phyloP scores from a whole-genome alignment of 1,284 basidiomycete species.

The Porogramme epimiltina region DNA sequence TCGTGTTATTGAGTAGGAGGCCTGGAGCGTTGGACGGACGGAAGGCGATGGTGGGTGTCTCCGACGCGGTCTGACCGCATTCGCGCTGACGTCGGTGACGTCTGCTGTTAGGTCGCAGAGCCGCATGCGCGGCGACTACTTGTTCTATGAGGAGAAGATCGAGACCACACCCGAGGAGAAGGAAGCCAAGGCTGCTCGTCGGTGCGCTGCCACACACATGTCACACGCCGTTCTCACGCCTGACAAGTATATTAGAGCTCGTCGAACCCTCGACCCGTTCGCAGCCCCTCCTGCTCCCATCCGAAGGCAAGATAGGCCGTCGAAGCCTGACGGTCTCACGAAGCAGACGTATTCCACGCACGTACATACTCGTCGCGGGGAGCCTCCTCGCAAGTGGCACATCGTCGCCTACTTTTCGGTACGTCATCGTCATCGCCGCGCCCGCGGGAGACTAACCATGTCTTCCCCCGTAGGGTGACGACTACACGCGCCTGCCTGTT shows the following conservation, averaged over 20 bases:
- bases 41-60: constrained; percentile 61
- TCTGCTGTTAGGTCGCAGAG: constrained; percentile 69
- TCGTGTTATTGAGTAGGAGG: constrained; percentile 45
- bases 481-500: constrained; percentile 65
- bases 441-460: neutral
- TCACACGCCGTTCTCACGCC: constrained; percentile 12
- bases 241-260: constrained; percentile 45
- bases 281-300: constrained; percentile 56
- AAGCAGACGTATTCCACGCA: constrained; percentile 81
- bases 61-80: constrained; percentile 2
- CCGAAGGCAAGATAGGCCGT: constrained; percentile 69
- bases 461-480: constrained; percentile 50
- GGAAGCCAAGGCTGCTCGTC: constrained; percentile 70
- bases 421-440: constrained; percentile 22
- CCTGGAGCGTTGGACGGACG: constrained; percentile 76
- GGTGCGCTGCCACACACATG: constrained; percentile 41
- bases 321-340: constrained; percentile 73
- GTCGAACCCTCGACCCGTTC: constrained; percentile 61
- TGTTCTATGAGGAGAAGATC: constrained; percentile 80
- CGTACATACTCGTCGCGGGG: constrained; percentile 59
- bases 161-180: constrained; percentile 75
- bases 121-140: constrained; percentile 77
- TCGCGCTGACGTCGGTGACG: neutral
- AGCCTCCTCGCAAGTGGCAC: constrained; percentile 71
- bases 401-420: constrained; percentile 80